These are phyloP conservation scores for Lumnitzera littorea DNA, from an alignment of 345 rosid species.

Conservation along the genomic window DNA sequence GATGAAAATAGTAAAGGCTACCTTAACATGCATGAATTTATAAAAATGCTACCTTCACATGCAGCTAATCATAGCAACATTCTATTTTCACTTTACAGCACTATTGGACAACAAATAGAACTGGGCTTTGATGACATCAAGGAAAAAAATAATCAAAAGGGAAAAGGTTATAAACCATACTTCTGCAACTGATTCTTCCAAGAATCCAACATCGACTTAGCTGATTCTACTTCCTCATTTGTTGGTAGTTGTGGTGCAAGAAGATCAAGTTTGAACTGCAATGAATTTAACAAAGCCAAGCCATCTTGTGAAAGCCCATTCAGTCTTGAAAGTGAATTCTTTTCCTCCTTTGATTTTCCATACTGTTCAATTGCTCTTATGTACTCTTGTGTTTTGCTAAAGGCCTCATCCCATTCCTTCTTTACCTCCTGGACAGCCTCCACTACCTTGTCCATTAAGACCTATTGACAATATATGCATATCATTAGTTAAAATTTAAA, in stretches of 20 bases:
- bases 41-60: too few species aligned
- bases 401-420: conserved; percentile 80
- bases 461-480: too few species aligned
- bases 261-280: conserved; percentile 74
- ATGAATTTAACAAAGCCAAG: conserved; percentile 63
- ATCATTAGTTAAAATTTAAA: too few species aligned
- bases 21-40: too few species aligned
- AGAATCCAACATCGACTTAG: conserved; percentile 51
- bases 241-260: conserved; percentile 80
- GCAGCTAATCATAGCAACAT: too few species aligned
- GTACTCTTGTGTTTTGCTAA: conserved; percentile 39
- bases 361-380: conserved; percentile 54
- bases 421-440: conserved; percentile 78
- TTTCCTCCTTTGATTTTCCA: conserved; percentile 44
- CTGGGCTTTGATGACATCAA: not conserved
- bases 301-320: conserved; percentile 71
- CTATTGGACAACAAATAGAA: not conserved
- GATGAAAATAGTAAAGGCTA: too few species aligned
- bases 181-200: conserved; percentile 57
- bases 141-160: not conserved
- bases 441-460: conserved; percentile 65
- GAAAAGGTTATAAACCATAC: conserved; percentile 18
- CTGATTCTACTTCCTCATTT: conserved; percentile 44
- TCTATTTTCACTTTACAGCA: too few species aligned
- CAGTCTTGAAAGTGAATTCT: conserved; percentile 64